Percentiles rank a stretch among this genome's conserved stretches.
These are phyloP conservation scores for Mucor saturninus DNA, from an alignment of 371 early-diverging fungal species.

Conservation along the genomic window DNA sequence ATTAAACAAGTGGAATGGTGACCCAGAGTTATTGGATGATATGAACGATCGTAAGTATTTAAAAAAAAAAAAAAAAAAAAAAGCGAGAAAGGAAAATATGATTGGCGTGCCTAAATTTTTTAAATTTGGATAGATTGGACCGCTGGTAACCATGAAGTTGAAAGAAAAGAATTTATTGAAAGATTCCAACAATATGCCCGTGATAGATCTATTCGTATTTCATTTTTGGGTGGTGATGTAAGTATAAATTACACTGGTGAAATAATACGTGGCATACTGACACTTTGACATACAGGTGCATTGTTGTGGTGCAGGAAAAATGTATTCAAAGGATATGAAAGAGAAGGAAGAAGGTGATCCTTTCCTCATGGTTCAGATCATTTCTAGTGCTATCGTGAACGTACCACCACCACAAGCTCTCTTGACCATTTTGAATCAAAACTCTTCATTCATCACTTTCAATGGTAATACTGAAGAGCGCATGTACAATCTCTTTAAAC, in stretches of 20 bases:
- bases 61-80: background rate
- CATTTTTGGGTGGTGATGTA: slow-evolving; percentile 85
- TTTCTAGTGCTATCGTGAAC: slow-evolving; percentile 78
- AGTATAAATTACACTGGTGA: background rate
- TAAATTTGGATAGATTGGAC: slow-evolving; percentile 55
- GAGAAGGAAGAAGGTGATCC: slow-evolving; percentile 61
- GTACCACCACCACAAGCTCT: slow-evolving; percentile 45
- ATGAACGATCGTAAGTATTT: slow-evolving; percentile 62
- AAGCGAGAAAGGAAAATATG: too few species aligned
- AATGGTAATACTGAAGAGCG: slow-evolving; percentile 40
- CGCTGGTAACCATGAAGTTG: slow-evolving; percentile 68
- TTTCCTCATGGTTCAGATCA: slow-evolving; percentile 72
- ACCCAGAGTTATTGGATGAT: slow-evolving; percentile 80
- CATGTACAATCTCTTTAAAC: slow-evolving; percentile 40
- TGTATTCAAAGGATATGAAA: slow-evolving; percentile 57
- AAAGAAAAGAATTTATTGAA: slow-evolving; percentile 70
- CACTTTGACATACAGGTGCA: slow-evolving; percentile 41
- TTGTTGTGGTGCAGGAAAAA: slow-evolving; percentile 72
- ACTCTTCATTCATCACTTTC: slow-evolving; percentile 28
- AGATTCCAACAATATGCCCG: slow-evolving; percentile 74
- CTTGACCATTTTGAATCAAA: slow-evolving; percentile 31
- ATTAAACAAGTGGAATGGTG: slow-evolving; percentile 72
- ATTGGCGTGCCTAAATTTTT: too few species aligned
- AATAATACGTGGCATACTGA: background rate
- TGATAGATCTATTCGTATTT: slow-evolving; percentile 67